phyloP scores from a whole-genome alignment of 352 stramenopile species.

The Phytophthora citrophthora region DNA sequence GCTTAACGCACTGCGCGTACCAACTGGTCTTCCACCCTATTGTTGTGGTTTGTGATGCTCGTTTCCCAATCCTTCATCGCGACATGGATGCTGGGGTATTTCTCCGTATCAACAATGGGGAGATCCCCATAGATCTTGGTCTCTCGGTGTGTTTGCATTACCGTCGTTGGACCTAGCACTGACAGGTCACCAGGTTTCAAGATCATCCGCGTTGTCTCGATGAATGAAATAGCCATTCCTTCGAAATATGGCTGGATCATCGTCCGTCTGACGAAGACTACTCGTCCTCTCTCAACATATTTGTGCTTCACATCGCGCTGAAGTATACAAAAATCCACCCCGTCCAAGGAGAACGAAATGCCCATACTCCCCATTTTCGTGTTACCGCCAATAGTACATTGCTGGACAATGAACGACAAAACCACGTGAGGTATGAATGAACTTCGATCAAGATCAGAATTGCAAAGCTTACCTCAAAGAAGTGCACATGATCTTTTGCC shows the following conservation, averaged over 20 bases:
- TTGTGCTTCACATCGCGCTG: conserved; percentile 16
- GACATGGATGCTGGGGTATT: neutral
- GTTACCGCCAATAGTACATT: conserved; percentile 11
- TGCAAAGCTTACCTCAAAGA: conserved; percentile 15
- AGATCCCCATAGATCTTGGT: conserved; percentile 6
- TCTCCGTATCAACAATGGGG: neutral
- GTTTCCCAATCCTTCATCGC: no score
- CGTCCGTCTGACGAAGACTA: conserved; percentile 20
- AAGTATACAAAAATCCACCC: conserved; percentile 2
- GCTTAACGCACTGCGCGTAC: conserved; percentile 9
- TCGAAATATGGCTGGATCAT: conserved; percentile 25
- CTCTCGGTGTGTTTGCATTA: conserved; percentile 31
- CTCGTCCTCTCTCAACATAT: conserved; percentile 15
- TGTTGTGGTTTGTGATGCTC: conserved; percentile 15
- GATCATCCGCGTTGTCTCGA: conserved; percentile 27
- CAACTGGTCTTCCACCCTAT: conserved; percentile 26
- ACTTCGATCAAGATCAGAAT: no score
- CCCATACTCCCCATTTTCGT: conserved; percentile 22
- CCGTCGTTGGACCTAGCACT: conserved; percentile 15
- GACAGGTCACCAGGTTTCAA: conserved; percentile 20
- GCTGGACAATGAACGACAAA: neutral
- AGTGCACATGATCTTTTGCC: neutral
- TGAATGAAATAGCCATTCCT: neutral
- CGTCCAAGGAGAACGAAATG: conserved; percentile 13
- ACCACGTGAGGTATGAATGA: no score